Evolutionary conservation across 192 early-diverging fungal genomes (phyloP).

Genomic region (Nowakowskiella sp.): DNA sequence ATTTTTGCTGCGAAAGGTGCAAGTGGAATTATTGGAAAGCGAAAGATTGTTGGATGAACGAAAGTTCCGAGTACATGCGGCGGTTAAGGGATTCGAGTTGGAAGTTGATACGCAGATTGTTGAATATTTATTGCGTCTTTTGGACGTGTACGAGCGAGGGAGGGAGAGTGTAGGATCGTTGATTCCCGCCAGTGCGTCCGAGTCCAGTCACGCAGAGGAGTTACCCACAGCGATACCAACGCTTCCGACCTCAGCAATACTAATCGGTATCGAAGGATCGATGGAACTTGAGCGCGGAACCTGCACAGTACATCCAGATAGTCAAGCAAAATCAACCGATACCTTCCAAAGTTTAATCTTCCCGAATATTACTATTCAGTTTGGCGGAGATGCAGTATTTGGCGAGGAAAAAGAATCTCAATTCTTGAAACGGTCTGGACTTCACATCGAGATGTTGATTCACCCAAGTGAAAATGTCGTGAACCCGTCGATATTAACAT

Average conservation of each 20-base stretch:
- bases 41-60: no score
- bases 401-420: slow-evolving; percentile 13
- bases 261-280: slow-evolving; percentile 1
- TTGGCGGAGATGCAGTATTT: slow-evolving; percentile 26
- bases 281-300: slow-evolving; percentile 5
- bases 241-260: neutral
- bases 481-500: slow-evolving; percentile 61
- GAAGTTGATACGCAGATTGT: slow-evolving; percentile 61
- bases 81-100: slow-evolving; percentile 63
- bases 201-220: neutral
- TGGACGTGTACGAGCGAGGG: slow-evolving; percentile 53
- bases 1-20: slow-evolving; percentile 17
- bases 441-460: slow-evolving; percentile 57
- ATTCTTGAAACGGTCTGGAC: slow-evolving; percentile 7
- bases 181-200: neutral
- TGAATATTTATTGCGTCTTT: slow-evolving; percentile 54
- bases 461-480: slow-evolving; percentile 63
- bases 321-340: no score
- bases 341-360: slow-evolving; percentile 26
- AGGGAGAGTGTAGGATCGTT: slow-evolving; percentile 47
- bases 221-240: neutral
- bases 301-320: slow-evolving; percentile 10
- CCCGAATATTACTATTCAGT: slow-evolving; percentile 25
- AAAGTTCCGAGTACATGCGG: slow-evolving; percentile 41
- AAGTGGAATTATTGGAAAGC: no score